These are phyloP conservation scores for Platismatia glauca DNA, from an alignment of 495 filamentous ascomycete genomes.

Conservation along the genomic window DNA sequence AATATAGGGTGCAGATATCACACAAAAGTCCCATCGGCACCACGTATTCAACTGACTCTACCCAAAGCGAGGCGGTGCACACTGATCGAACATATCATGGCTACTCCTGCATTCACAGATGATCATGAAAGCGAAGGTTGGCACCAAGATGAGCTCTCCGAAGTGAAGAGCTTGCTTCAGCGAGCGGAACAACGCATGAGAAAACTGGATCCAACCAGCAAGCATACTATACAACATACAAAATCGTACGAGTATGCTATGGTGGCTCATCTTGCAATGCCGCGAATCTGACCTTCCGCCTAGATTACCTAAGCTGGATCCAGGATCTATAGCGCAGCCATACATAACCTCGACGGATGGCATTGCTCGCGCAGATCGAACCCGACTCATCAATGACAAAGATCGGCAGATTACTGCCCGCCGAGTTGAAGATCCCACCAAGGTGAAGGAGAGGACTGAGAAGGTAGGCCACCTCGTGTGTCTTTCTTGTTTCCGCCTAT, in stretches of 20 bases:
- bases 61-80: too few species aligned
- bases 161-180: constrained; percentile 52
- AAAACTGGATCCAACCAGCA: constrained; percentile 17
- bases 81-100: not conserved
- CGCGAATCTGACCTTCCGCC: not conserved
- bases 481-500: constrained; percentile 38
- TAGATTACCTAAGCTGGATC: constrained; percentile 12
- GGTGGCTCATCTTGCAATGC: not conserved
- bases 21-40: too few species aligned
- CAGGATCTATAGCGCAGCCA: constrained; percentile 28
- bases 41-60: too few species aligned
- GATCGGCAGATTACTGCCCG: constrained; percentile 36
- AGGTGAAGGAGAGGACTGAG: constrained; percentile 28
- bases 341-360: constrained; percentile 42
- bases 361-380: constrained; percentile 30
- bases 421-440: constrained; percentile 38
- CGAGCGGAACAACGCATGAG: constrained; percentile 55
- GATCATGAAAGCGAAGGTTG: constrained; percentile 17
- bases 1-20: too few species aligned
- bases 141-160: constrained; percentile 46
- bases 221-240: not conserved
- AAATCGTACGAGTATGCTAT: constrained; percentile 3
- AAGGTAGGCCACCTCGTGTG: constrained; percentile 37
- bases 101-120: not conserved
- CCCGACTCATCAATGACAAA: constrained; percentile 35